Conservation (phyloP, 345 rosid genomes). For the Crucihimalaya himalaica region DNA sequence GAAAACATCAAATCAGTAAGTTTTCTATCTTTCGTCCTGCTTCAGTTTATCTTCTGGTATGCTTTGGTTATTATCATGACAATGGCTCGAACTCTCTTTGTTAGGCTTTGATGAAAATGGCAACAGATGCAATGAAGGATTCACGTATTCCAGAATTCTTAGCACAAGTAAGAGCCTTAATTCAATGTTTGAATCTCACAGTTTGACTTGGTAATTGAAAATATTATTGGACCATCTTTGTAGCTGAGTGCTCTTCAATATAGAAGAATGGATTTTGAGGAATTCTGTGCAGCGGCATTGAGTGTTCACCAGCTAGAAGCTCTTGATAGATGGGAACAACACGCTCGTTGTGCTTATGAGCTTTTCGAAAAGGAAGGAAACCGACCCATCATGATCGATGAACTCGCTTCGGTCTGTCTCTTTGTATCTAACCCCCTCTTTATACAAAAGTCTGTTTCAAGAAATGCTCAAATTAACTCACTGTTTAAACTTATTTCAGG, state of each 20-base stretch:
- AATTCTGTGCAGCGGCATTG: conserved; percentile 85
- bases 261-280: conserved; percentile 91
- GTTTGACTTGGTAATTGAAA: background rate
- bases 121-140: conserved; percentile 94
- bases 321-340: conserved; percentile 88
- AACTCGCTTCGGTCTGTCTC: conserved; percentile 70
- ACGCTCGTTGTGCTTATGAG: conserved; percentile 89
- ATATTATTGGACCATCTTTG: conserved; percentile 1
- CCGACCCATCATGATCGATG: conserved; percentile 84
- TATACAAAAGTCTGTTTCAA: background rate
- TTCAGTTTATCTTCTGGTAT: background rate
- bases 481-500: conserved; percentile 47
- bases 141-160: conserved; percentile 87
- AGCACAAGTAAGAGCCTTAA: conserved; percentile 58
- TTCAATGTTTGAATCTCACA: background rate
- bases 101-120: conserved; percentile 84
- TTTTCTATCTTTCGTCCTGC: conserved; percentile 7
- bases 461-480: conserved; percentile 9
- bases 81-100: conserved; percentile 23
- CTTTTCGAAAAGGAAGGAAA: conserved; percentile 94
- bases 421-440: background rate
- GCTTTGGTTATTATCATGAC: conserved; percentile 14
- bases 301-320: conserved; percentile 95
- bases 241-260: conserved; percentile 90
- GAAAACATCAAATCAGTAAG: conserved; percentile 70